Percentiles rank a stretch among this genome's conserved stretches.
phyloP scores from a whole-genome alignment of 2,329 filamentous ascomycete species.

The Fusarium pseudoanthophilum region DNA sequence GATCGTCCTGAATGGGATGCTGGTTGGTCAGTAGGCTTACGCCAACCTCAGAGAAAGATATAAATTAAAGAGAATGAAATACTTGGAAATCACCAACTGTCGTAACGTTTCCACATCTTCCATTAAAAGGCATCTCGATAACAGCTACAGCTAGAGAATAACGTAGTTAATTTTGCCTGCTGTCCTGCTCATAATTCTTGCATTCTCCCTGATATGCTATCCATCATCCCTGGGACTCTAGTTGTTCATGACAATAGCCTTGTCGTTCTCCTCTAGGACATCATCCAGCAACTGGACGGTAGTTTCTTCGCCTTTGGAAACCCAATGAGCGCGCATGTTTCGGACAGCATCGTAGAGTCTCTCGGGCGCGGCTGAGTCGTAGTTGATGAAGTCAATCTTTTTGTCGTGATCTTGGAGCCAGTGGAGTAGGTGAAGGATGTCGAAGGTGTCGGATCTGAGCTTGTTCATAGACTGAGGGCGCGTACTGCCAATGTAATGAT shows the following conservation, averaged over 20 bases:
- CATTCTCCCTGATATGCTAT: too few relatives aligned
- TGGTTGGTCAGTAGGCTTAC: too few relatives aligned
- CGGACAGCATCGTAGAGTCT: background rate
- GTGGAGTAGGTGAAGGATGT: background rate
- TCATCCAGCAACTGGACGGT: background rate
- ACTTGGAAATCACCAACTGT: too few relatives aligned
- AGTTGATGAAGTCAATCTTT: background rate
- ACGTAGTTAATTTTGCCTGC: too few relatives aligned
- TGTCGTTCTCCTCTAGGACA: background rate
- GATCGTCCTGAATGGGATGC: too few relatives aligned
- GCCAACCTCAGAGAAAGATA: too few relatives aligned
- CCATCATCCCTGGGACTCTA: rapidly evolving
- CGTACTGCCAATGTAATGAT: background rate
- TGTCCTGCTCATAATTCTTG: too few relatives aligned
- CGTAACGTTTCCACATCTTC: too few relatives aligned
- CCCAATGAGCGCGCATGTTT: background rate
- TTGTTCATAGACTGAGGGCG: background rate
- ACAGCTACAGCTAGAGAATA: too few relatives aligned
- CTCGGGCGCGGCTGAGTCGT: background rate
- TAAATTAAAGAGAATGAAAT: too few relatives aligned
- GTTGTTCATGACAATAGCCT: rapidly evolving
- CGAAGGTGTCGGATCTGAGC: background rate
- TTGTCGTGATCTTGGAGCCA: background rate
- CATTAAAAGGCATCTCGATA: too few relatives aligned
- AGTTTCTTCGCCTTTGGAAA: rapidly evolving